Evolutionary conservation across 495 filamentous ascomycete genomes (phyloP).

Genomic region (Penicillium coffeae): DNA sequence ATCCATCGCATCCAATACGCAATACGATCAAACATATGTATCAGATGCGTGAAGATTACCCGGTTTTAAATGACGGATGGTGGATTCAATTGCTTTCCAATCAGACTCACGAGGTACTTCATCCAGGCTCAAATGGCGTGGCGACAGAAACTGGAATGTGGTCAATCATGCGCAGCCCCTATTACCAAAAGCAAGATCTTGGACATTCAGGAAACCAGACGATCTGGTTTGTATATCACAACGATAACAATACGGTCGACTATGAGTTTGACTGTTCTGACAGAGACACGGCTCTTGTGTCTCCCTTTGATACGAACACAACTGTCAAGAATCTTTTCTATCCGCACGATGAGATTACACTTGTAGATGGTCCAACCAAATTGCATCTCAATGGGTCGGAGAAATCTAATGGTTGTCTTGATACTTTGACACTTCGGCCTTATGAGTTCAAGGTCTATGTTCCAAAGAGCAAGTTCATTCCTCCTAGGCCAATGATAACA

Average conservation of each 20-base stretch:
- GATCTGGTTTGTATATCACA: constrained; percentile 67
- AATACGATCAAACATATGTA: constrained; percentile 69
- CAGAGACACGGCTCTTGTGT: constrained; percentile 45
- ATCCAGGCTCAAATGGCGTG: constrained; percentile 51
- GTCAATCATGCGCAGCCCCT: constrained; percentile 55
- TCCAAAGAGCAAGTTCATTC: constrained; percentile 44
- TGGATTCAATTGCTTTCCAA: constrained; percentile 58
- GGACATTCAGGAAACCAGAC: constrained; percentile 46
- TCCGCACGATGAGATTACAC: constrained; percentile 54
- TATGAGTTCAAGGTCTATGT: constrained; percentile 66
- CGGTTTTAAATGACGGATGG: constrained; percentile 63
- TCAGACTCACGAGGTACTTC: constrained; percentile 48
- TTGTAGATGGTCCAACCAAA: constrained; percentile 37
- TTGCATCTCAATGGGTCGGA: constrained; percentile 43
- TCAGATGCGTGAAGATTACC: constrained; percentile 54
- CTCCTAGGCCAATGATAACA: constrained; percentile 63
- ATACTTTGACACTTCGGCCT: constrained; percentile 47
- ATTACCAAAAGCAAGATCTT: constrained; percentile 50
- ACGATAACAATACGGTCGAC: constrained; percentile 51
- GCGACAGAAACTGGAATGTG: constrained; percentile 65
- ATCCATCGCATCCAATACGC: constrained; percentile 62
- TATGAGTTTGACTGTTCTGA: constrained; percentile 61
- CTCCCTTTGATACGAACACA: constrained; percentile 53
- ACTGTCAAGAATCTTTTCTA: constrained; percentile 66
- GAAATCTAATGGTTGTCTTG: constrained; percentile 54